Evolutionary conservation across 1,139 yeast genomes (phyloP).

Genomic region (Diutina siamensis): DNA sequence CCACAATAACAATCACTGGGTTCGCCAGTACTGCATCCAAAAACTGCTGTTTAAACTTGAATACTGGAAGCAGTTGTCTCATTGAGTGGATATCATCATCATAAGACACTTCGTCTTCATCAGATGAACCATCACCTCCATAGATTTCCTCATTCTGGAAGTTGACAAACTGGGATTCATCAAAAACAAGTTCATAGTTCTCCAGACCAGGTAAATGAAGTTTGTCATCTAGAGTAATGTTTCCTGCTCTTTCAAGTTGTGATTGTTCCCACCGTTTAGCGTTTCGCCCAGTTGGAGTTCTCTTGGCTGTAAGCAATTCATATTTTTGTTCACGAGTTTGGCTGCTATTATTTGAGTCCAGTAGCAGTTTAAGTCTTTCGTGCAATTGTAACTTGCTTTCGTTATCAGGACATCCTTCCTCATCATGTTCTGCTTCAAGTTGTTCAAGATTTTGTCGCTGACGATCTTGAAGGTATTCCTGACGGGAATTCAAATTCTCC

Average conservation of each 20-base stretch:
- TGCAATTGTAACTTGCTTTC: constrained; percentile 38
- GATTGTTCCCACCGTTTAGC: constrained; percentile 50
- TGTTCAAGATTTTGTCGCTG: constrained; percentile 15
- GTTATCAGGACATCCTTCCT: constrained; percentile 40
- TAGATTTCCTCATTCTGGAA: constrained; percentile 37
- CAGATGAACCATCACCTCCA: constrained; percentile 5
- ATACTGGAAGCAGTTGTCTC: constrained; percentile 69
- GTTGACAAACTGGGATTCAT: constrained; percentile 60
- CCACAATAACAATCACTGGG: constrained; percentile 80
- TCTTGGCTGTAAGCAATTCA: constrained; percentile 11
- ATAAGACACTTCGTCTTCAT: background rate
- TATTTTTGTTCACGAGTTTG: constrained; percentile 11
- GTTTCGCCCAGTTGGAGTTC: constrained; percentile 9
- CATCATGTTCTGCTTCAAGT: constrained; percentile 28
- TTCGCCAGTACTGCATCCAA: constrained; percentile 50
- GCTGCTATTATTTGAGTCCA: constrained; percentile 26
- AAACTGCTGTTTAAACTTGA: constrained; percentile 46
- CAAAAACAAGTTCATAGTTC: constrained; percentile 75
- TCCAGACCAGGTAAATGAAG: constrained; percentile 35
- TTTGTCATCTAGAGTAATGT: constrained; percentile 27
- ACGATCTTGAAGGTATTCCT: constrained; percentile 23
- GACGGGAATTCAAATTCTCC: constrained; percentile 13
- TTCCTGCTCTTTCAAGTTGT: constrained; percentile 42
- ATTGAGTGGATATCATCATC: constrained; percentile 25
- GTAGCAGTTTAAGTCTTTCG: constrained; percentile 24